A percentile compares a stretch with the other conserved stretches of the same genome.
Conservation (phyloP, 164 flowering plant species). For the Piper betle region DNA sequence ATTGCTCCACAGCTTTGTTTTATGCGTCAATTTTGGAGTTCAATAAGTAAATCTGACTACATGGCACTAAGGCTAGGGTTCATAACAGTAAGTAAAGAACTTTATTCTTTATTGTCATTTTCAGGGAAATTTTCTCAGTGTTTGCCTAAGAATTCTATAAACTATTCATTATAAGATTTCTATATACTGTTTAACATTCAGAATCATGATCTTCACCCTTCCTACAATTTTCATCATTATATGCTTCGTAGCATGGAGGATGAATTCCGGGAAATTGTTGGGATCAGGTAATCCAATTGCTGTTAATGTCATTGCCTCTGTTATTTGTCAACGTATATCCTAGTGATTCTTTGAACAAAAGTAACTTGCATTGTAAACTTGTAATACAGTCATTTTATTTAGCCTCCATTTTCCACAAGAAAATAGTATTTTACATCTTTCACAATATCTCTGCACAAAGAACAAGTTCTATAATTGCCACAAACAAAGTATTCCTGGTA, state of each 20-base stretch:
- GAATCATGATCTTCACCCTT: slow-evolving; percentile 69
- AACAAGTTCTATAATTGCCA: no score
- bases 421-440: no score
- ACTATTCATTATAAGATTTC: no score
- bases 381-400: no score
- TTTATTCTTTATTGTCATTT: neutral
- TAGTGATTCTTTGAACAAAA: no score
- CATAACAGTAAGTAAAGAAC: slow-evolving; percentile 63
- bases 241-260: slow-evolving; percentile 96
- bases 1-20: slow-evolving; percentile 60
- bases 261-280: slow-evolving; percentile 82
- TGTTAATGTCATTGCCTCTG: neutral
- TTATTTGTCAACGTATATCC: no score
- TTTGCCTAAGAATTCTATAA: no score
- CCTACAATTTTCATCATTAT: slow-evolving; percentile 82
- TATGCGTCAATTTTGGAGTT: slow-evolving; percentile 79
- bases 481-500: no score
- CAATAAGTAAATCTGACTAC: slow-evolving; percentile 67
- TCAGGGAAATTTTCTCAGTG: no score
- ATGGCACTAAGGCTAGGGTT: slow-evolving; percentile 79
- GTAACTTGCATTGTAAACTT: no score
- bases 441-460: no score
- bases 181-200: slow-evolving; percentile 25
- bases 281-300: slow-evolving; percentile 49
- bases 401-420: no score